These are phyloP conservation scores for Monosporascus sp. DNA, from an alignment of 2,329 filamentous ascomycete species.

Conservation along the genomic window DNA sequence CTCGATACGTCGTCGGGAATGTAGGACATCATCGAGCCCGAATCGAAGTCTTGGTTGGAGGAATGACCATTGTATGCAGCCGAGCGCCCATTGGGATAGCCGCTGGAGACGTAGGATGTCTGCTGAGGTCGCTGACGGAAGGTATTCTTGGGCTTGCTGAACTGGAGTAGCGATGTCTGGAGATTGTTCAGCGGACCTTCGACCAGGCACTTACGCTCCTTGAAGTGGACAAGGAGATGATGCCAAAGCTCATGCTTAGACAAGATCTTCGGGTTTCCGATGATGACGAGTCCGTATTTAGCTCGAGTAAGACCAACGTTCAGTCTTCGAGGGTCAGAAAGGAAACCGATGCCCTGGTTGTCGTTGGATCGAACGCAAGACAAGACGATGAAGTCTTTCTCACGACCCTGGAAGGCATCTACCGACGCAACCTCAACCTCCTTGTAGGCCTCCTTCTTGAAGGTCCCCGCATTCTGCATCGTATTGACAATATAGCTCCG, in stretches of 20 bases:
- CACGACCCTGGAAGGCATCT: constrained; percentile 96
- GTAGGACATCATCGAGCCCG: constrained; percentile 87
- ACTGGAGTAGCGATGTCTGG: constrained; percentile 92
- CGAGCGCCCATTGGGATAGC: constrained; percentile 26
- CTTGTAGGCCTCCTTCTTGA: constrained; percentile 98
- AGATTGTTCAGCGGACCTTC: constrained; percentile 93
- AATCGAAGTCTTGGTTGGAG: constrained; percentile 58
- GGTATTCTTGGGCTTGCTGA: constrained; percentile 86
- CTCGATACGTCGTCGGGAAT: constrained; percentile 97
- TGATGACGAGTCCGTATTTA: constrained; percentile 92
- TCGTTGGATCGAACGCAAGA: constrained; percentile 98
- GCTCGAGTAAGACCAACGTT: constrained; percentile 96
- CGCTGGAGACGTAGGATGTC: constrained; percentile 58
- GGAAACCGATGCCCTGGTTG: constrained; percentile 97
- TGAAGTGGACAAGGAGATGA: constrained; percentile 90
- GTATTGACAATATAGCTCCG: constrained; percentile 97
- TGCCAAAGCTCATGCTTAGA: constrained; percentile 99
- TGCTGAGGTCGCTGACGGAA: constrained; percentile 80
- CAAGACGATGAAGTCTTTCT: constrained; percentile 98
- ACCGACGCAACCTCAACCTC: constrained; percentile 98
- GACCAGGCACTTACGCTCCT: constrained; percentile 91
- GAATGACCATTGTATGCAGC: constrained; percentile 38
- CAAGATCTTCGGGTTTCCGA: constrained; percentile 95
- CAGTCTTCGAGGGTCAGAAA: constrained; percentile 93
- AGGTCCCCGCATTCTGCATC: constrained; percentile 97